phyloP scores from a whole-genome alignment of 1,284 basidiomycete species.

The Ustilago nuda region DNA sequence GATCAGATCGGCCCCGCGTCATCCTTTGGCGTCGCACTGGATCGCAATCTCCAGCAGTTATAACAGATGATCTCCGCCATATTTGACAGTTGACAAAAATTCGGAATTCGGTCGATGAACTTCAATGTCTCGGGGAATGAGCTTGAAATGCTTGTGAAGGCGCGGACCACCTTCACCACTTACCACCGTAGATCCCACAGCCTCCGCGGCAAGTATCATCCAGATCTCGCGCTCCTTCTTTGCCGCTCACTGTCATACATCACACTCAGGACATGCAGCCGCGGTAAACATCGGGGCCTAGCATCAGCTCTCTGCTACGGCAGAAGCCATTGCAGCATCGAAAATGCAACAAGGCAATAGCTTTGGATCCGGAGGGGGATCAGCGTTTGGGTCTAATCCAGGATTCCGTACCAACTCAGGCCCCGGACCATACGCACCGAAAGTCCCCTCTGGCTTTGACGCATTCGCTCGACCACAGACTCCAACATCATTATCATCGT shows the following conservation, averaged over 20 bases:
- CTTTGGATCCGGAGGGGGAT: not conserved
- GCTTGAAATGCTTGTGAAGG: not conserved
- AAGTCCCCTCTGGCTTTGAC: constrained; percentile 13
- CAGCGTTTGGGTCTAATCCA: not conserved
- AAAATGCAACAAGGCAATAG: constrained; percentile 29
- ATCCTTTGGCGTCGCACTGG: too few relatives aligned
- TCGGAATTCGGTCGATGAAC: constrained; percentile 22
- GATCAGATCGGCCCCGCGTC: too few relatives aligned
- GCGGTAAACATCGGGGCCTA: not conserved
- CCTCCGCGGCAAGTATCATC: not conserved
- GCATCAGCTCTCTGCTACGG: not conserved
- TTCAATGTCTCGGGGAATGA: constrained; percentile 8
- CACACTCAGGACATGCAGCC: not conserved
- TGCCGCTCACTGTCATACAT: not conserved
- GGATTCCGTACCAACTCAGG: constrained; percentile 5
- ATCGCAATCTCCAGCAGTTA: not conserved
- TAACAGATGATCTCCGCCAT: not conserved
- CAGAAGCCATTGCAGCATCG: not conserved
- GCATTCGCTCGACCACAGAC: constrained; percentile 23
- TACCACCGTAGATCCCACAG: not conserved
- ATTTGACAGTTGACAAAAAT: constrained; percentile 22
- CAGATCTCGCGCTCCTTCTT: not conserved
- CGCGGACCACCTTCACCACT: not conserved
- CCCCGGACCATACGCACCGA: not conserved
- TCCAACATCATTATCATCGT: constrained; percentile 12